Evolutionary conservation across 441 rosid genomes (phyloP).

Genomic region (Pelargonium australe): DNA sequence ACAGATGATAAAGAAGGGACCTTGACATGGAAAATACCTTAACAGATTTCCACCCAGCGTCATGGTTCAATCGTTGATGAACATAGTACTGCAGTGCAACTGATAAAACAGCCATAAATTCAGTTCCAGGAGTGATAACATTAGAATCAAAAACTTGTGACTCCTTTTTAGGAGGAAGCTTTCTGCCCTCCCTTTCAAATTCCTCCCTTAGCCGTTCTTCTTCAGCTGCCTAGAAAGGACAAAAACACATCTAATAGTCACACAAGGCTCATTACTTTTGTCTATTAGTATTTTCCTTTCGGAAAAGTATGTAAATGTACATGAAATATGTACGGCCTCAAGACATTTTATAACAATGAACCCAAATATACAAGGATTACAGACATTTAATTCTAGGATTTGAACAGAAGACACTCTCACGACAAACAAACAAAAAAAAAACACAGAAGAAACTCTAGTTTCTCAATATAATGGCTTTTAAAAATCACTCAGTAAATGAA

Average conservation of each 20-base stretch:
- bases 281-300: background rate
- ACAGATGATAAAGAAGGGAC: background rate
- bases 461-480: background rate
- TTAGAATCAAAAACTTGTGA: constrained; percentile 73
- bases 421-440: no score
- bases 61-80: constrained; percentile 71
- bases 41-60: constrained; percentile 83
- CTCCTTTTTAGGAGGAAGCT: constrained; percentile 63
- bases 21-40: constrained; percentile 38
- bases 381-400: background rate
- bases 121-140: constrained; percentile 87
- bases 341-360: background rate
- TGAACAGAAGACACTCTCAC: background rate
- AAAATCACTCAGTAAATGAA: background rate
- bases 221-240: constrained; percentile 62
- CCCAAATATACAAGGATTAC: background rate
- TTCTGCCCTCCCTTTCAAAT: constrained; percentile 79
- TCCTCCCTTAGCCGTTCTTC: constrained; percentile 71
- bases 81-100: constrained; percentile 79
- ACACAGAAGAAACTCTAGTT: background rate
- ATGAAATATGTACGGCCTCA: background rate
- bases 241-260: constrained; percentile 10
- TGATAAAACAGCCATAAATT: constrained; percentile 78
- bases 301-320: background rate
- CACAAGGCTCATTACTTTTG: background rate